Percentiles rank a stretch among this genome's conserved stretches.
phyloP scores from a whole-genome alignment of 2,329 filamentous ascomycete genomes.

The Escovopsis weberi region DNA sequence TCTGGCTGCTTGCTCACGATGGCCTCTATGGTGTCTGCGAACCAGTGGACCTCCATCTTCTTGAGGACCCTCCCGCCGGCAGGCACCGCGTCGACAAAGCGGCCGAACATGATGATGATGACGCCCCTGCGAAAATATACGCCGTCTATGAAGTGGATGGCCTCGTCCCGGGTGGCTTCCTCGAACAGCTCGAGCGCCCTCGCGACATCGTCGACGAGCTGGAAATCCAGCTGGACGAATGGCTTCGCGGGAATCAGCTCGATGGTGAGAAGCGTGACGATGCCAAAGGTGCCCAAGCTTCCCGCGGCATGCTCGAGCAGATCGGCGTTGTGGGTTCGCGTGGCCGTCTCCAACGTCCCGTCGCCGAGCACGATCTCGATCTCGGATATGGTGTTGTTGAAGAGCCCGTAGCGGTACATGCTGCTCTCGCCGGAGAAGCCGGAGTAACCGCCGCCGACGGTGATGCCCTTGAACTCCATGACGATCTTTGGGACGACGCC shows the following conservation, averaged over 20 bases:
- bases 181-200: conserved; percentile 22
- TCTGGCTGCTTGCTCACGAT: conserved; percentile 11
- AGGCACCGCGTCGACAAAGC: conserved; percentile 24
- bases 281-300: conserved; percentile 39
- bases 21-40: conserved; percentile 15
- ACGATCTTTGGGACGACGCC: conserved; percentile 40
- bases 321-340: conserved; percentile 29
- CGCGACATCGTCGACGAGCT: conserved; percentile 19
- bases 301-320: conserved; percentile 39
- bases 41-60: conserved; percentile 19
- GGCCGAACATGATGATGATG: conserved; percentile 37
- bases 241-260: conserved; percentile 31
- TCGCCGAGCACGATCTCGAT: conserved; percentile 41
- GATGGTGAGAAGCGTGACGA: conserved; percentile 39
- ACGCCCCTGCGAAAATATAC: conserved; percentile 33
- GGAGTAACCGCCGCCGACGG: conserved; percentile 41
- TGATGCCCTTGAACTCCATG: conserved; percentile 46
- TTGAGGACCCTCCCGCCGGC: conserved; percentile 29
- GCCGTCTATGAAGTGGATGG: conserved; percentile 41
- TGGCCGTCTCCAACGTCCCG: conserved; percentile 33
- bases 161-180: conserved; percentile 12
- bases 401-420: conserved; percentile 42
- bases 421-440: conserved; percentile 42
- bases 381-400: conserved; percentile 35
- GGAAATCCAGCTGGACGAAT: conserved; percentile 36